Conservation (phyloP, 257 asterid species). For the Nicotiana tabacum region DNA sequence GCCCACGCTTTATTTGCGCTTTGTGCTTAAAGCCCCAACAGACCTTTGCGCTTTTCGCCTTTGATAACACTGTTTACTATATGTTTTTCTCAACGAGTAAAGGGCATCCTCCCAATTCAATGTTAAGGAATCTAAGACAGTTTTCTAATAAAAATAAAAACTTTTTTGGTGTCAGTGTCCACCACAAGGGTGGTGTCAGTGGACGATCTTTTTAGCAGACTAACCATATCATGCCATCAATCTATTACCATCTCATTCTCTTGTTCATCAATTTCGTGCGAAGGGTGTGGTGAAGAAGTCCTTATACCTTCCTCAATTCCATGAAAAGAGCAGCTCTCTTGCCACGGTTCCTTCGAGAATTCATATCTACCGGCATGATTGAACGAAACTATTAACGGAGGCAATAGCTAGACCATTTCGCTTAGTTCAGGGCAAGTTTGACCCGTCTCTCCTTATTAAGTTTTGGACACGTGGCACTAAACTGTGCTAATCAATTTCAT, state of each 20-base stretch:
- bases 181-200: too few species aligned
- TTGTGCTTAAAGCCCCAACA: too few species aligned
- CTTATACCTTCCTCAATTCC: constrained; percentile 91
- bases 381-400: background rate
- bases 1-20: too few species aligned
- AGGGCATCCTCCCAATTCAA: too few species aligned
- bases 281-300: constrained; percentile 66
- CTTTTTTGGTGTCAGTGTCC: too few species aligned
- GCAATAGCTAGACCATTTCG: background rate
- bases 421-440: background rate
- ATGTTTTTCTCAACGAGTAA: too few species aligned
- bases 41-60: too few species aligned
- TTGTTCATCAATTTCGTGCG: constrained; percentile 89
- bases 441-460: background rate
- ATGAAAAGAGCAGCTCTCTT: constrained; percentile 75
- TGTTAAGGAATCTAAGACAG: too few species aligned
- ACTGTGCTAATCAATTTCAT: too few species aligned
- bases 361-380: background rate
- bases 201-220: constrained; percentile 48
- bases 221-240: constrained; percentile 77
- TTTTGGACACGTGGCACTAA: background rate
- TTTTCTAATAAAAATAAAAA: too few species aligned
- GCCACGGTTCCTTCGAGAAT: constrained; percentile 52
- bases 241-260: constrained; percentile 73
- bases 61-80: too few species aligned